Base-by-base conservation (phyloP, 345 rosid species). In the Acer saccharum region DNA sequence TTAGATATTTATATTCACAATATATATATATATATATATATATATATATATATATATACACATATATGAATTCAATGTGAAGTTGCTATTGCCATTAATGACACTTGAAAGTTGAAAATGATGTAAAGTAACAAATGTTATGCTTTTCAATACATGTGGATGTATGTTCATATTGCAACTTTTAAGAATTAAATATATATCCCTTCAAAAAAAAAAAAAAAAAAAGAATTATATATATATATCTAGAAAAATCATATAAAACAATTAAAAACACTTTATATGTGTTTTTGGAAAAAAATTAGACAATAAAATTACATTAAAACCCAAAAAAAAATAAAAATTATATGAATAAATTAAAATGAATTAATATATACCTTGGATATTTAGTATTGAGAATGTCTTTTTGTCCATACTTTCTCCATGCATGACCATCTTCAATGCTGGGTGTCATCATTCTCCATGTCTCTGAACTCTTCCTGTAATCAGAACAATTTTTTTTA, bases 341-440 rank as follows among this genome's bases (percentile, higher is more conserved):
- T 16, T 29, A 10, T 17, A 63, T 10, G 7, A 27, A 73, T 10
- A 55, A 0, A 46, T 52, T 46, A 70, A 43, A 43, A 43, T 43
- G 7, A 35, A 35, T 4, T 35, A 35, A 35, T 3, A 32, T 32
- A 32, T 35, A 92, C 98, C 98, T 93, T 72, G 95, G 97, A 71
- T 84, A 69, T 71, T 83, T 88, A 48, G 93, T 60, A 72, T 93
- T 85, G 72, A 91, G 93, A 67, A 95, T 95, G 68, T 57, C 79
- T 69, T 95, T 95, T 74, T 95, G 98, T 7, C 98, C 98, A 74
- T 95, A 95, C 72, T 95, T 95, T 72, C 98, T 93, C 98, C 98
- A 95, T 14, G 89, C 83, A 72, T 83, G 84, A 71, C 77, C 80
- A 32, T 95, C 98, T 13, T 89, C 90, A n/a, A 25, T 2, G 10